Evolutionary conservation across 352 stramenopile genomes (phyloP), one percentile per base, ranked within the genome.

Genomic region (Phytophthora nicotianae): DNA sequence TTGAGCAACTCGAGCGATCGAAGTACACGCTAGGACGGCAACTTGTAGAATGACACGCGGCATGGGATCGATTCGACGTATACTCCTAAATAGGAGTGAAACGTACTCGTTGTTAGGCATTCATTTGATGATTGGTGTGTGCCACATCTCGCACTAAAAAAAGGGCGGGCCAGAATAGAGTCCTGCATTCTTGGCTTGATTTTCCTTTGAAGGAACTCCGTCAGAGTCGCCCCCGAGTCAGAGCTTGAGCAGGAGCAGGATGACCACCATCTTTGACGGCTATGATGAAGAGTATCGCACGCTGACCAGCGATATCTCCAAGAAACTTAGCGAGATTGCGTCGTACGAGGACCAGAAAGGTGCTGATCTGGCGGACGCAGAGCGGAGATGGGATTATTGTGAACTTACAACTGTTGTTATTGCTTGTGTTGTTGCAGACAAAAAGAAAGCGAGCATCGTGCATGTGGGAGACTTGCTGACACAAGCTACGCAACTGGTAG

Each of bases 201-300:
- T 70, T 69, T 60, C 33, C 41, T 19, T 37, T 20, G 19, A 19
- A 1, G 9, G 29, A 46, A 17, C 17, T 1, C 2, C 40, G 27
- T 54, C 24, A 45, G 33, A 37, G 43, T n/a, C 13, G 21, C 21
- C 27, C 20, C 38, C 21, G n/a, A 47, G 6, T 9, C 10, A 42
- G 23, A 10, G 17, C 5, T 16, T 33, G 40, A 43, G 35, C 16
- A 32, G 4, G 24, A 62, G 60, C 65, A 72, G 57, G 46, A 96
- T 93, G 85, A 96, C 87, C 63, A 91, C 85, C 33, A 96, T 94
- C 58, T 96, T 96, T 42, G 87, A 96, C 62, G 82, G 85, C 37
- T 96, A 96, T 64, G 87, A 96, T 55, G 87, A 96, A 70, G 87
- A 96, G 63, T 96, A 96, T 56, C 85, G 86, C 55, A 70, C 85